phyloP scores from a whole-genome alignment of 208 protist genomes.

The Strigomonas galati region DNA sequence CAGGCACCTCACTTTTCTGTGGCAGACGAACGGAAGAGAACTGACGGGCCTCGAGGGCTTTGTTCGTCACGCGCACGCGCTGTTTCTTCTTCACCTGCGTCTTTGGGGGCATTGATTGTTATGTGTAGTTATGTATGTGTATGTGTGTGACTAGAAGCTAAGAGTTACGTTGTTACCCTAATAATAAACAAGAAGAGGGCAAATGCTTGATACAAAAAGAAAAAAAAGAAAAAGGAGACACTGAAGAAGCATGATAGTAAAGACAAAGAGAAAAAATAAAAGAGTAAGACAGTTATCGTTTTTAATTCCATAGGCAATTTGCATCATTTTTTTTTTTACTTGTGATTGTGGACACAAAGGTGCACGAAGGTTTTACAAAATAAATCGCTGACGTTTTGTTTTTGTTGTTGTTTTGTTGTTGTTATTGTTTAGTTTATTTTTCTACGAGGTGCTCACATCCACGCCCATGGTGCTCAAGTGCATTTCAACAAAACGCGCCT shows the following conservation, averaged over 20 bases:
- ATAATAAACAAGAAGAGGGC: no score
- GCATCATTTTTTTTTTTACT: neutral
- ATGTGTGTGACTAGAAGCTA: no score
- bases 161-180: no score
- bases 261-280: conserved; percentile 4
- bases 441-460: neutral
- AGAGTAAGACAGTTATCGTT: conserved; percentile 8
- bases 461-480: neutral
- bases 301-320: no score
- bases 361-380: neutral
- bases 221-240: conserved; percentile 13
- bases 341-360: neutral
- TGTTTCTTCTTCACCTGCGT: conserved; percentile 41
- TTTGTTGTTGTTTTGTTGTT: neutral
- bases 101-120: conserved; percentile 19
- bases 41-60: conserved; percentile 62
- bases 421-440: neutral
- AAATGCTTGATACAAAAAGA: conserved; percentile 2
- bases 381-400: neutral
- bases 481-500: conserved; percentile 40
- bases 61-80: conserved; percentile 76
- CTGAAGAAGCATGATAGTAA: neutral
- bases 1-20: conserved; percentile 40
- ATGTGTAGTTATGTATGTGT: conserved; percentile 3
- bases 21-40: conserved; percentile 77